These are phyloP conservation scores for Phytophthora fragariaefolia DNA, from an alignment of 352 stramenopile species.

Conservation along the genomic window DNA sequence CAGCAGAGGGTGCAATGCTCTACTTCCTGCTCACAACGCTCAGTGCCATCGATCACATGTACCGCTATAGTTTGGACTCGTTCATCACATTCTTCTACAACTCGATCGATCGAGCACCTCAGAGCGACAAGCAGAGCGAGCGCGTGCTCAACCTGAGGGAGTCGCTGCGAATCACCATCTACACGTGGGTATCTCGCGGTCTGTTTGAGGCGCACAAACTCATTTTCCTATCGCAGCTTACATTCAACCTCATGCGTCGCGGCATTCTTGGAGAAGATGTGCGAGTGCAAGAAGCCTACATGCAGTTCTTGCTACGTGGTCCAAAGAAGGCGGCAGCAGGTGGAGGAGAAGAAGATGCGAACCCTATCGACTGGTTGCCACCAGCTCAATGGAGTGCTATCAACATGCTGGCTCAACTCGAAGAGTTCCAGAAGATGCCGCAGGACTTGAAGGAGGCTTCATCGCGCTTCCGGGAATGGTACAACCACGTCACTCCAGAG, in stretches of 20 bases:
- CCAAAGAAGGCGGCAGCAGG: slow-evolving; percentile 70
- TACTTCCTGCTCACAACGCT: slow-evolving; percentile 98
- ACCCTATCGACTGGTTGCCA: slow-evolving; percentile 93
- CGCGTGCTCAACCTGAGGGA: slow-evolving; percentile 93
- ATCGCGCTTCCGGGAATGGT: slow-evolving; percentile 97
- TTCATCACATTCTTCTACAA: slow-evolving; percentile 98
- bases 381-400: slow-evolving; percentile 92
- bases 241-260: slow-evolving; percentile 97
- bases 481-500: slow-evolving; percentile 96
- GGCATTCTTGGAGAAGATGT: slow-evolving; percentile 95
- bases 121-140: slow-evolving; percentile 89
- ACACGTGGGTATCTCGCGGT: slow-evolving; percentile 95
- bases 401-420: slow-evolving; percentile 91
- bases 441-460: slow-evolving; percentile 96
- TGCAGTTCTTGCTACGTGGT: slow-evolving; percentile 95
- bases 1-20: slow-evolving; percentile 96
- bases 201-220: slow-evolving; percentile 98
- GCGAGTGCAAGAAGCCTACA: slow-evolving; percentile 94
- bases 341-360: slow-evolving; percentile 61
- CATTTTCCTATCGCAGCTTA: slow-evolving; percentile 97
- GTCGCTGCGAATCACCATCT: slow-evolving; percentile 96
- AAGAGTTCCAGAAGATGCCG: slow-evolving; percentile 98
- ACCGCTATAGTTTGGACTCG: slow-evolving; percentile 97
- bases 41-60: slow-evolving; percentile 97
- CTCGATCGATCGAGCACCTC: slow-evolving; percentile 90